Base-by-base conservation (phyloP, 1,284 basidiomycete species). In the Lignosus rhinocerotis region DNA sequence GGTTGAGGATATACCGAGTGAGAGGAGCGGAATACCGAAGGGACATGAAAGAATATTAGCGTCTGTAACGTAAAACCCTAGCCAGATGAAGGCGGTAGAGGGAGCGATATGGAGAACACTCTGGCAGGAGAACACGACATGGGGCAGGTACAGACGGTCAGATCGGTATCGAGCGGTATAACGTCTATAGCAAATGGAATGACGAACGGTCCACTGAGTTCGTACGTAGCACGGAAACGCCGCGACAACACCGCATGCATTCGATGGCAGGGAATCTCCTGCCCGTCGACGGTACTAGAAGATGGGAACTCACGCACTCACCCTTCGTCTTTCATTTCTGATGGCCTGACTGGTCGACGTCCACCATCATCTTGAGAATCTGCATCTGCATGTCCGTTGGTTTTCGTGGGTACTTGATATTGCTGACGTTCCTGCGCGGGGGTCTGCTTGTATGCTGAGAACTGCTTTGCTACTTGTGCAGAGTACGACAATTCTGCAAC, bases 251-350 rank as follows among this genome's bases (percentile, higher is more conserved):
- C 65, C 57, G 46, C 59, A 53, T 43, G 59, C 30, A 56, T 42
- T 39, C 30, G 33, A 44, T 57, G 50, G 51, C 39, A 52, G 57
- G 51, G 33, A 43, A 58, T 45, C 51, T 38, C 32, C 48, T 59
- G 60, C 50, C 48, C 45, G 44, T 38, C 31, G 38, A 55, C 60
- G 56, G 33, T 19, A 51, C 56, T 57, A 55, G 58, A 60, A 64
- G 64, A 58, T 56, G 61, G 69, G 61, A 65, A 51, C 61, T 39
- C 25, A 25, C 25, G 68, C 70, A 83, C 92, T 91, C 84, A 94
- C 93, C 93, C 93, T 85, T 92, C 90, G 72, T 94, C 93, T 66
- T 92, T 92, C 92, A 93, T 93, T 72, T 95, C 93, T 53, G 88
- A 90, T 3, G 92, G 92, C 66, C 89, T 64, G 0, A 72, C 66